These are phyloP conservation scores for Irpex sp. DNA, from an alignment of 1,284 basidiomycete genomes.

Conservation along the genomic window DNA sequence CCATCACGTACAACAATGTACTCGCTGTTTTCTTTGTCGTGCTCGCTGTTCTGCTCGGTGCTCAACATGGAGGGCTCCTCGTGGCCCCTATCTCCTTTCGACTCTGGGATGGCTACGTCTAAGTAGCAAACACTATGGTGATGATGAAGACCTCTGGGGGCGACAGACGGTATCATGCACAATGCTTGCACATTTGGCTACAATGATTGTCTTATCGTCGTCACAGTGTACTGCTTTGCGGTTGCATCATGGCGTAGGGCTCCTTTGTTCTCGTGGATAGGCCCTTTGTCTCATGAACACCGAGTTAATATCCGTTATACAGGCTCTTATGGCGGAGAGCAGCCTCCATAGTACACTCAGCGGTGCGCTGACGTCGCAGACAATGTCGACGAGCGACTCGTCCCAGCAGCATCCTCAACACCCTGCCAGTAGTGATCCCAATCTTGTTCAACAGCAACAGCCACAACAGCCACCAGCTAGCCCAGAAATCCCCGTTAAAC, in stretches of 20 bases:
- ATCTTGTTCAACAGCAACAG: neutral
- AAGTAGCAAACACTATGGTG: neutral
- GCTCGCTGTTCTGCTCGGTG: neutral
- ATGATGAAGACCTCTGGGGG: too few relatives aligned
- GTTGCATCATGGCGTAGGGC: too few relatives aligned
- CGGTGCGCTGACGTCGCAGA: conserved; percentile 1
- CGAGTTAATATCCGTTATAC: neutral
- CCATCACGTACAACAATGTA: conserved; percentile 4
- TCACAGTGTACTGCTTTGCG: too few relatives aligned
- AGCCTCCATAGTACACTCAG: conserved; percentile 11
- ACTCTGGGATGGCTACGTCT: too few relatives aligned
- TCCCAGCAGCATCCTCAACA: conserved; percentile 11
- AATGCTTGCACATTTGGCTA: too few relatives aligned
- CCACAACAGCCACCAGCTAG: conserved; percentile 5
- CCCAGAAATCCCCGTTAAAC: conserved; percentile 31
- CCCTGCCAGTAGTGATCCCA: conserved; percentile 1
- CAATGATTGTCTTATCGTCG: too few relatives aligned
- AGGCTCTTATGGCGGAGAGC: conserved; percentile 2
- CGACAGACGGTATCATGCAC: too few relatives aligned
- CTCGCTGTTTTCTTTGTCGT: conserved; percentile 2
- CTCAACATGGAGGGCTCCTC: neutral
- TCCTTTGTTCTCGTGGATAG: neutral
- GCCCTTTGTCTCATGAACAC: neutral
- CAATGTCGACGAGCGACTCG: conserved; percentile 5
- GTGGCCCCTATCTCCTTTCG: neutral